These are phyloP conservation scores for Phylloporus sp. DNA, from an alignment of 768 basidiomycete genomes.

Conservation along the genomic window DNA sequence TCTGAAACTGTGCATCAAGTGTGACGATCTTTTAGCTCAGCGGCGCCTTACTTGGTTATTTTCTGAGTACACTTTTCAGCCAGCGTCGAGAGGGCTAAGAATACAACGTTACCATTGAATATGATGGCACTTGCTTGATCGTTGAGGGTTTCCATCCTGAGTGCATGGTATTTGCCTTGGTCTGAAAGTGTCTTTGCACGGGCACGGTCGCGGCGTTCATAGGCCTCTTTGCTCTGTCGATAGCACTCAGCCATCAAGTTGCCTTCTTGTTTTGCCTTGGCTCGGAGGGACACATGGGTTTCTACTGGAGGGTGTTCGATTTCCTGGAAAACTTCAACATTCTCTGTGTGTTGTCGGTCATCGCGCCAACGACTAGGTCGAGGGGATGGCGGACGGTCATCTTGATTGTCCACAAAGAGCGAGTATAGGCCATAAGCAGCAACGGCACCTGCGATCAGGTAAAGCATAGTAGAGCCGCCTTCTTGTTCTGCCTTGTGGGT, in stretches of 20 bases:
- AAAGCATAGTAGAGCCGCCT: too few relatives aligned
- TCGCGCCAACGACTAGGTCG: neutral
- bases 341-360: slow-evolving; percentile 10
- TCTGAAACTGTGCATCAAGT: slow-evolving; percentile 32
- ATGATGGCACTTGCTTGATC: slow-evolving; percentile 82
- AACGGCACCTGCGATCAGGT: slow-evolving; percentile 5
- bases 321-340: neutral
- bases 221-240: slow-evolving; percentile 69
- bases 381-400: neutral
- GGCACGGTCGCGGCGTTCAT: slow-evolving; percentile 65
- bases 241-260: slow-evolving; percentile 68
- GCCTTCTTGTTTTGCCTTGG: slow-evolving; percentile 72
- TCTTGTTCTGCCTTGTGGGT: slow-evolving; percentile 72
- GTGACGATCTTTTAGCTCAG: neutral
- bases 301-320: neutral
- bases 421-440: slow-evolving; percentile 8
- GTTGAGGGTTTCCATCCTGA: slow-evolving; percentile 73
- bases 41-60: slow-evolving; percentile 61
- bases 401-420: slow-evolving; percentile 4
- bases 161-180: slow-evolving; percentile 72
- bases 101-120: slow-evolving; percentile 47
- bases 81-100: neutral
- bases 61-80: slow-evolving; percentile 37
- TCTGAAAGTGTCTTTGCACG: slow-evolving; percentile 77
- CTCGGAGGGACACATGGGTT: slow-evolving; percentile 62